Conservation (phyloP, 495 filamentous ascomycete species). For the Platismatia glauca region DNA sequence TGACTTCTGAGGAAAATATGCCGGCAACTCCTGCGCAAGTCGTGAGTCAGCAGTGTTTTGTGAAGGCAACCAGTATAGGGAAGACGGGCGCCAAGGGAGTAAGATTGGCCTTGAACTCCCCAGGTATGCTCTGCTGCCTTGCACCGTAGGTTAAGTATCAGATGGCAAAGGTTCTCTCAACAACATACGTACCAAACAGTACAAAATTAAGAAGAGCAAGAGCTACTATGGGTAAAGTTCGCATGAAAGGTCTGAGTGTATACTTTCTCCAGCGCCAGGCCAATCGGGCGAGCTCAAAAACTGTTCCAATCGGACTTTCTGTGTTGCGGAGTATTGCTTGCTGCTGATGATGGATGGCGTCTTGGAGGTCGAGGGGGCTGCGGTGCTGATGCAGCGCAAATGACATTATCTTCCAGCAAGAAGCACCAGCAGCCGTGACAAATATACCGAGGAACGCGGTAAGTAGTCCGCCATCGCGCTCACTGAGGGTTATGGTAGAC, state of each 20-base stretch:
- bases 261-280: constrained; percentile 29
- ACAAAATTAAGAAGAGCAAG: constrained; percentile 27
- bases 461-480: constrained; percentile 30
- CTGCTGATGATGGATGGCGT: constrained; percentile 30
- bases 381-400: constrained; percentile 33
- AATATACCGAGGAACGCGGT: constrained; percentile 36
- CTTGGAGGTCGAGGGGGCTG: constrained; percentile 16
- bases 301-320: constrained; percentile 22
- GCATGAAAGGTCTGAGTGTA: constrained; percentile 20
- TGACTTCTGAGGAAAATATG: constrained; percentile 32
- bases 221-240: constrained; percentile 26
- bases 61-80: background rate
- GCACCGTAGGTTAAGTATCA: background rate
- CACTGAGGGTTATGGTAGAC: constrained; percentile 34
- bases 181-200: constrained; percentile 20
- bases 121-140: background rate
- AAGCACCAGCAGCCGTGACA: constrained; percentile 29
- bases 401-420: constrained; percentile 34
- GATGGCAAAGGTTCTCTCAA: background rate
- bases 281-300: constrained; percentile 24
- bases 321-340: constrained; percentile 34
- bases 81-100: background rate
- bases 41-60: background rate
- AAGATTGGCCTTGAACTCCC: background rate
- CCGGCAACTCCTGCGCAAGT: constrained; percentile 20